Percentiles rank a stretch among this genome's conserved stretches.
Conservation (phyloP, 345 rosid genomes). For the Brassica juncea region DNA sequence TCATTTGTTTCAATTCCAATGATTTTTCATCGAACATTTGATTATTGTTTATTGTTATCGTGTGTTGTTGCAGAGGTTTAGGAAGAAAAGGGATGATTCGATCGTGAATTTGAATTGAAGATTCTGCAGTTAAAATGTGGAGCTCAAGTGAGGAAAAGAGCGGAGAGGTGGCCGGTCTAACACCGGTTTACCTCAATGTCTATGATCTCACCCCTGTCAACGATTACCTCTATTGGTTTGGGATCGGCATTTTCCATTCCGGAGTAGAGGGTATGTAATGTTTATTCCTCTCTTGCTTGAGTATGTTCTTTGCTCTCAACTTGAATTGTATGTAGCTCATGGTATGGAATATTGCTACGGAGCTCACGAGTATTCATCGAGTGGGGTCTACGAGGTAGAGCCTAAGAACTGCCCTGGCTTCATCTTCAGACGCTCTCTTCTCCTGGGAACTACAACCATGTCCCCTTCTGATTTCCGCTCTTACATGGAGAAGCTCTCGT, state of each 20-base stretch:
- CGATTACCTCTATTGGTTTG: conserved; percentile 86
- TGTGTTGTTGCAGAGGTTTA: conserved; percentile 24
- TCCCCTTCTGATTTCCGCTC: conserved; percentile 69
- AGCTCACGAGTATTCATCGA: conserved; percentile 80
- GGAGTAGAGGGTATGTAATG: conserved; percentile 75
- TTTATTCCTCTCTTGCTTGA: background rate
- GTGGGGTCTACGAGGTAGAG: conserved; percentile 94
- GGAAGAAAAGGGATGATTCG: conserved; percentile 23
- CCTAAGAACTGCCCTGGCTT: conserved; percentile 95
- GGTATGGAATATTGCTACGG: conserved; percentile 89
- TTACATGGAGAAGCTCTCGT: conserved; percentile 77
- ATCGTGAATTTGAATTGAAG: background rate
- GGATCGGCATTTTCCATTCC: conserved; percentile 93
- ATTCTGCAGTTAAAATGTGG: conserved; percentile 50
- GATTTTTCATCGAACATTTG: background rate
- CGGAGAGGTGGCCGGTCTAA: conserved; percentile 36
- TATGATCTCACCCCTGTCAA: conserved; percentile 91
- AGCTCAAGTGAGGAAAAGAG: conserved; percentile 38
- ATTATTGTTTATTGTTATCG: background rate
- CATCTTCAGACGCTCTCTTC: conserved; percentile 75
- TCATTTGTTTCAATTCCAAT: background rate
- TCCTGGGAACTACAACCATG: conserved; percentile 71
- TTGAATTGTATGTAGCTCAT: conserved; percentile 54
- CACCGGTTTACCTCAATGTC: conserved; percentile 75
- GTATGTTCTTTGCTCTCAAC: background rate